These are phyloP conservation scores for Fusarium xylarioides DNA, from an alignment of 2,329 filamentous ascomycete species.

Conservation along the genomic window DNA sequence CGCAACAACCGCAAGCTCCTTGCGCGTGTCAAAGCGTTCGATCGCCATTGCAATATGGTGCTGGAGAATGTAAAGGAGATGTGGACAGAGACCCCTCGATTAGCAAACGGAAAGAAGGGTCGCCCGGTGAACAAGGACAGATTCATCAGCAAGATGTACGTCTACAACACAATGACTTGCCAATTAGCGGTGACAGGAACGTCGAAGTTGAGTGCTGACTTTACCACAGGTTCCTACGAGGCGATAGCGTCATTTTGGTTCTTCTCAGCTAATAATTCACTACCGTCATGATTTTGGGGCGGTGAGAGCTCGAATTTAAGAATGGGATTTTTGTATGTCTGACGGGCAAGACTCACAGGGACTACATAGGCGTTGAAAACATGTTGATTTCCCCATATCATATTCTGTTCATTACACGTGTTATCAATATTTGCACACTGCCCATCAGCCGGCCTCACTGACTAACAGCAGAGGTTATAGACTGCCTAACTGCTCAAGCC, in stretches of 20 bases:
- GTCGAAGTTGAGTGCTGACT: slow-evolving; percentile 28
- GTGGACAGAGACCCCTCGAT: slow-evolving; percentile 94
- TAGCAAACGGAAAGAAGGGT: slow-evolving; percentile 87
- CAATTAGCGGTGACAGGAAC: slow-evolving; percentile 18
- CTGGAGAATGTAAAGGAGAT: slow-evolving; percentile 95
- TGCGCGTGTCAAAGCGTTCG: slow-evolving; percentile 97
- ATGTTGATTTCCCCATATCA: slow-evolving; percentile 38
- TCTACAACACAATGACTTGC: slow-evolving; percentile 34
- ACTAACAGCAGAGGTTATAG: slow-evolving; percentile 6
- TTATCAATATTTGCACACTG: slow-evolving; percentile 5
- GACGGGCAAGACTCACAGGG: slow-evolving; percentile 44
- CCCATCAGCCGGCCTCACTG: background rate
- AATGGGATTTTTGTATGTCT: slow-evolving; percentile 44
- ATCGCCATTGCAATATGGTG: slow-evolving; percentile 99
- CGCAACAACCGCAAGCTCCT: slow-evolving; percentile 98
- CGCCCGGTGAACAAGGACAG: slow-evolving; percentile 95
- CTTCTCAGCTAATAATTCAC: slow-evolving; percentile 70
- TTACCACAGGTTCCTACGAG: slow-evolving; percentile 77
- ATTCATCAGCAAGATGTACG: slow-evolving; percentile 96
- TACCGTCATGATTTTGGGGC: slow-evolving; percentile 22
- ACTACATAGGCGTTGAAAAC: slow-evolving; percentile 53
- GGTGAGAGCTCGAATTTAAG: slow-evolving; percentile 37
- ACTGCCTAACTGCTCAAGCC: slow-evolving; percentile 65
- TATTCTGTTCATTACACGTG: slow-evolving; percentile 5
- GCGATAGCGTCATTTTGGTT: slow-evolving; percentile 88